Evolutionary conservation across 495 filamentous ascomycete genomes (phyloP), one percentile per base, ranked within the genome.

Genomic region (Xylaria bambusicola): DNA sequence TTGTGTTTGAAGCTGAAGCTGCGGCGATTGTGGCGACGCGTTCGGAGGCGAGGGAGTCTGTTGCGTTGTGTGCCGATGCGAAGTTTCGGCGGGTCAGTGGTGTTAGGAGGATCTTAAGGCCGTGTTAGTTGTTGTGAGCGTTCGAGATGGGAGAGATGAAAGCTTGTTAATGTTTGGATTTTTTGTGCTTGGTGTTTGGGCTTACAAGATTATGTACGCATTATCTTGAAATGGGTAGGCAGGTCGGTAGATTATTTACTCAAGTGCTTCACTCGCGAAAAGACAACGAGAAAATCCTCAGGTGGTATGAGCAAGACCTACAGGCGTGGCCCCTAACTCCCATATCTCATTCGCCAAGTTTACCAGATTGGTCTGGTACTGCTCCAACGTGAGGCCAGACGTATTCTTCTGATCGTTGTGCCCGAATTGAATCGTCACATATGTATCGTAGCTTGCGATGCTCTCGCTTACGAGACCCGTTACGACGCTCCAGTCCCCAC

Each of bases 361-460:
- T 20, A 75, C 64, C 4, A 83, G 66, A 45, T 82, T 83, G 0
- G 59, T 61, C 3, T 64, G 57, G 61, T 70, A 82, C 35, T 75
- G 47, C 2, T 58, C 62, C 2, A 81, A 56, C 3, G 62, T 68
- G 42, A 81, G 71, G 10, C 71, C 73, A 6, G 62, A 68, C 2
- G 58, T 56, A 10, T 53, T 52, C 61, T 83, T 83, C 60, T 84
- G 80, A 56, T 84, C 80, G 51, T 83, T 83, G 52, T 84, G 80
- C 6, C 82, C 82, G 52, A 83, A 84, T 69, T 83, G 72, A 38
- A 83, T 77, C 1, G 80, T 83, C 2, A 83, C 79, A 44, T 73
- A 79, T 23, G 71, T 66, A 0, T 71, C 63, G 56, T 77, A 74
- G 4, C 62, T 58, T 5, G 18, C 58, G 7, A 48, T 62, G 8